Percentiles rank a stretch among this genome's conserved stretches.
These are phyloP conservation scores for Ophiosphaerella narmari DNA, from an alignment of 2,329 filamentous ascomycete genomes.

Conservation along the genomic window DNA sequence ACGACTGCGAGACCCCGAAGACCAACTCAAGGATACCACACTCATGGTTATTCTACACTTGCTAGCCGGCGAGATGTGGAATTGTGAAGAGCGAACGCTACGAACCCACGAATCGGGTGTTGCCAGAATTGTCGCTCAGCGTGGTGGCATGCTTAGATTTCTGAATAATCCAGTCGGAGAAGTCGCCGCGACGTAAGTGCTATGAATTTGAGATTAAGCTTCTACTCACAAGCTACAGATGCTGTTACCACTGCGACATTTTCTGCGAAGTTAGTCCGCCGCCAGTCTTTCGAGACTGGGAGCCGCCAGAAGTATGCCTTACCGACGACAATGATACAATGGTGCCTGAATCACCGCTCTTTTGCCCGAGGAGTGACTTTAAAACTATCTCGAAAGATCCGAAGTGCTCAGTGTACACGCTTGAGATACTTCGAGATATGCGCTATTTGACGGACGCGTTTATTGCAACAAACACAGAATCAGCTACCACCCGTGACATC, in stretches of 20 bases:
- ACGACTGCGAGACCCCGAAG: slow-evolving; percentile 14
- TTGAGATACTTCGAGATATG: slow-evolving; percentile 36
- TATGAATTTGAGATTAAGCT: background rate
- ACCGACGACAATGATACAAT: background rate
- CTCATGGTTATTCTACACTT: slow-evolving; percentile 38
- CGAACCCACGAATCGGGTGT: slow-evolving; percentile 31
- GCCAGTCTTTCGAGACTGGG: slow-evolving; percentile 19
- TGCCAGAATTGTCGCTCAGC: slow-evolving; percentile 24
- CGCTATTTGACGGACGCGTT: slow-evolving; percentile 38
- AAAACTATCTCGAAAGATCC: slow-evolving; percentile 21
- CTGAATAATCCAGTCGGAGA: slow-evolving; percentile 21
- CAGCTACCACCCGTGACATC: slow-evolving; percentile 4
- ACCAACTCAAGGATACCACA: slow-evolving; percentile 26
- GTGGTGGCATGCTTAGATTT: slow-evolving; percentile 26
- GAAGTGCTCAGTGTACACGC: slow-evolving; percentile 27
- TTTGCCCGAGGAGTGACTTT: slow-evolving; percentile 29
- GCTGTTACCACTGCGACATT: slow-evolving; percentile 33
- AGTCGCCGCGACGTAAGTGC: slow-evolving; percentile 29
- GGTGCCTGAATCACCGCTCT: slow-evolving; percentile 43
- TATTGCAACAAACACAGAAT: slow-evolving; percentile 12
- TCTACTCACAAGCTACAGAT: slow-evolving; percentile 18
- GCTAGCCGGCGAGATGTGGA: slow-evolving; percentile 37
- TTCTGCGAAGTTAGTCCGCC: slow-evolving; percentile 29
- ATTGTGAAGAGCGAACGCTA: slow-evolving; percentile 32
- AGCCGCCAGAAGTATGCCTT: slow-evolving; percentile 5